Evolutionary conservation across 1,284 basidiomycete species (phyloP), one percentile per base, ranked within the genome.

Genomic region (Psilocybe mexicana): DNA sequence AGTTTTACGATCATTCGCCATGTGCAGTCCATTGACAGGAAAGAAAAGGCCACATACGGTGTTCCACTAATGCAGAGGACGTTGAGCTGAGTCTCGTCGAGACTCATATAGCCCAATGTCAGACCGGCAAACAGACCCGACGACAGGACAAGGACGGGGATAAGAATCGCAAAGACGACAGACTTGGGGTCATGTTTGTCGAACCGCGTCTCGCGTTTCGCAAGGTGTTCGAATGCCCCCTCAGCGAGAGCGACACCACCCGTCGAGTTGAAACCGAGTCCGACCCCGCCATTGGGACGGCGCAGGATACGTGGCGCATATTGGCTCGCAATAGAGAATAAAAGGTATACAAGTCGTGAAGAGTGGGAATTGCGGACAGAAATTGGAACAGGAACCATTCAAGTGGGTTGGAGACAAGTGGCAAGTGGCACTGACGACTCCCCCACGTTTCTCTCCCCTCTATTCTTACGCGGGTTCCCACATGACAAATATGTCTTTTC

Each of bases 31-130:
- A 28, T 40, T 26, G 18, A 18, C 18, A 18, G 18, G 18, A 18
- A 18, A 33, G 36, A 28, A 18, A 25, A 30, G 48, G 49, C 43
- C 4, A 81, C 89, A 61, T 65, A 91, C 80, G 88, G 82, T 18
- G 90, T 92, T 24, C 94, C 94, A 58, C 90, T 92, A 56, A 93
- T 86, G 61, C 88, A 85, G 10, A 96, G 77, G 1, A 96, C 94
- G 68, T 91, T 88, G 40, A 96, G 81, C 78, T 96, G 93, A 23
- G 94, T 96, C 73, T 92, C 91, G 74, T 96, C 94, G 66, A 96
- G 81, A 66, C 90, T 93, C 92, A 96, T 95, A 73, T 96, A 96
- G 8, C 94, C 94, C 52, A 92, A 76, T 59, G 92, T 93, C 63
- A 93, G 66, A 66, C 79, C 79, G 72, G 79, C 79, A 74, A 81